Evolutionary conservation across 345 rosid species (phyloP), one percentile per base, ranked within the genome.

Genomic region (Leavenworthia alabamica): DNA sequence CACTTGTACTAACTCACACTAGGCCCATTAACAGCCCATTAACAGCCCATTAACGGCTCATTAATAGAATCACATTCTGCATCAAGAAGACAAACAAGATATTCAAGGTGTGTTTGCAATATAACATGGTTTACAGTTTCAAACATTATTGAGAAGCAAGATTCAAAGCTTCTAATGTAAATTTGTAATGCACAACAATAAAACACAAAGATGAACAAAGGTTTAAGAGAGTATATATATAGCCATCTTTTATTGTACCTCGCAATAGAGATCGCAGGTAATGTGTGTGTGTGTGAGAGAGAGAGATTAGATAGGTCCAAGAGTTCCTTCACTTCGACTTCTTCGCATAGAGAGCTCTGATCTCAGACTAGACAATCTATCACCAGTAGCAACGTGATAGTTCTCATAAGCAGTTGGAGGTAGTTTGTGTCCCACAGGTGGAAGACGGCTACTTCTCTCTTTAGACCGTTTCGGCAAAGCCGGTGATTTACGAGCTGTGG

Each of bases 291-390:
- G 22, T 20, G 22, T 20, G 15, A 28, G 57, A 26, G 31, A 37
- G 45, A 23, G 33, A 27, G 44, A 28, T 81, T 75, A 83, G 44
- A 54, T 32, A 27, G 73, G 80, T 52, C 76, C 80, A 36, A 81
- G 74, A 41, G 72, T 77, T 63, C 90, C 99, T 72, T 85, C 99
- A 53, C 96, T 93, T 64, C 71, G 84, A 33, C 82, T 87, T 71
- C 83, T 81, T 42, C 82, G 73, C 62, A 93, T 82, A 3, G 88
- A 73, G 36, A 73, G 72, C 70, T 80, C 88, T 3, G 81, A 58
- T 68, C 60, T 81, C 17, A 80, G 62, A 58, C 60, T 78, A 28
- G 76, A 65, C 49, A 84, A 40, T 56, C 77, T 89, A 74, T 66
- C 79, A 35, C 75, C 59, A 26, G 70, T 40, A 67, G 81, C 93